Base-by-base conservation (phyloP, 371 early-diverging fungal genomes). In the Choanephora cucurbitarum region DNA sequence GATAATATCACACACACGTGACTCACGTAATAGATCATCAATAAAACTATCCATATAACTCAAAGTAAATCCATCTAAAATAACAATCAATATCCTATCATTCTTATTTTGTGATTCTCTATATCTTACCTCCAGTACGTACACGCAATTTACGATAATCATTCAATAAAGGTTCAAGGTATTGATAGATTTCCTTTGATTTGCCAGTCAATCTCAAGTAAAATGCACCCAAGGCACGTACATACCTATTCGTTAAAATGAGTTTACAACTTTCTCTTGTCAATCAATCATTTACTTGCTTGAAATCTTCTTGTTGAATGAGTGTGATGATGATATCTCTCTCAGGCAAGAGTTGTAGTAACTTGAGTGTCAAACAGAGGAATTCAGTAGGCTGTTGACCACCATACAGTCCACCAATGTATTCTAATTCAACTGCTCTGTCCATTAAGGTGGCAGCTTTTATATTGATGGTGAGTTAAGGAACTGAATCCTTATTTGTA, bases 31-130 rank as follows among this genome's bases (percentile, higher is more conserved):
- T 32, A 98, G 72, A 21, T 83, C 73, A 64, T 97, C 97, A 21
- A 96, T 84, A 62, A 97, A 93, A 62, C 91, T 89, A 62, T 98
- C 98, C 89, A 98, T 89, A 58, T 83, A 77, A 1, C 87, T 85
- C 8, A 98, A 67, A 10, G 63, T 57, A 64, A 81, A 82, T 1
- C 80, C 82, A 32, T 72, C 86, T 77, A 73, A 18, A 51, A 49
- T 13, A 69, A 81, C 50, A 94, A 67, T 61, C 91, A 90, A 51
- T 21, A 7, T 44, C 21, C 21, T 18, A 3, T 21, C 18, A n/a
- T 91, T 67, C 51, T 77, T 8, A 28, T 19, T 3, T 15, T 19
- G 28, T 14, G 5, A 28, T 8, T 58, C 0, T 86, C 57, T 18
- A 70, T 70, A 9, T 47, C 53, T 49, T 84, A 90, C 90, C 74